Evolutionary conservation across 148 eudicot species (phyloP), one percentile per base, ranked within the genome.

Genomic region (Simmondsia chinensis): DNA sequence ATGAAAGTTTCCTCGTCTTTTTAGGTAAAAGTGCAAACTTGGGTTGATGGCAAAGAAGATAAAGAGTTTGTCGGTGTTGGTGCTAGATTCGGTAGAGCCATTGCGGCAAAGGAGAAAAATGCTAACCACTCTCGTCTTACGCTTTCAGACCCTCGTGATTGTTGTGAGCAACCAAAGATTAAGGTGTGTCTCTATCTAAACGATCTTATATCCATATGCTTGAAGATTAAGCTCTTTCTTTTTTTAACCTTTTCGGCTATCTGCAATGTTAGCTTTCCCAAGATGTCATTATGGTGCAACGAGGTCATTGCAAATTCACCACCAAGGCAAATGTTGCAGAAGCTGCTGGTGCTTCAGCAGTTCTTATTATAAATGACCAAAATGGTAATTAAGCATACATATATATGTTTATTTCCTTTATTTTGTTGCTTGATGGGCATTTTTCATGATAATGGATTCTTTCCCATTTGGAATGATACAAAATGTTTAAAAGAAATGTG

Each of bases 11-110:
- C 21, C 22, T 40, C 34, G 12, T 56, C 39, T 48, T 24, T 28
- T 40, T 59, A 82, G 96, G 84, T 87, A 55, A 87, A 87, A 79
- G 84, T 87, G 54, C 96, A 87, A 64, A 82, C 87, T 25, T 87
- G 87, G 93, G 65, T 82, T 39, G 64, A 69, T 66, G 96, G 84
- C 7, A 35, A 53, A 46, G 94, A 87, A 71, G 70, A 48, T 35
- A 57, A 22, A 20, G 84, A 87, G 54, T 82, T 73, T 60, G 84
- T 82, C 20, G 93, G 96, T 20, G 87, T 86, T 27, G 96, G 96
- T 59, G 96, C 96, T 48, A 74, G 93, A 56, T 87, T 87, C 59
- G 96, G 96, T 54, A 48, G 63, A 0, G 43, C 70, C 26, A 79
- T 82, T 42, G 82, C 59, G 16, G 63, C 93, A 0, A 79, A 87